These are phyloP conservation scores for Gossypium herbaceum DNA, from an alignment of 345 rosid genomes.

Conservation along the genomic window DNA sequence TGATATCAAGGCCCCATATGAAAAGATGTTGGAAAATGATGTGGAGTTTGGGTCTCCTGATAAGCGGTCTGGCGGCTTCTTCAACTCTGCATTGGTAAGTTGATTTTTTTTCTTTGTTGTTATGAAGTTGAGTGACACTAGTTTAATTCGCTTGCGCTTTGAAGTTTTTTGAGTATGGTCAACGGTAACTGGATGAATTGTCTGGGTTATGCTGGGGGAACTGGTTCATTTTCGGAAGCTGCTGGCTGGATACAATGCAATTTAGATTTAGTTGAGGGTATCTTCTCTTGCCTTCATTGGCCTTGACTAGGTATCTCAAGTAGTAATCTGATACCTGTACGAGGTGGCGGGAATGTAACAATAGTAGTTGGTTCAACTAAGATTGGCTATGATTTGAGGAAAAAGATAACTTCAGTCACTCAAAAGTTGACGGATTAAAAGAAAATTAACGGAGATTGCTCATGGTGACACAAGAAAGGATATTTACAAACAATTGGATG, in stretches of 20 bases:
- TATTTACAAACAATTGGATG: not conserved
- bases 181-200: not conserved
- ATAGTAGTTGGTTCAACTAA: not conserved
- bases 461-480: not conserved
- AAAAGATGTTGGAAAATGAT: slow-evolving; percentile 86
- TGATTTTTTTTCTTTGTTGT: not conserved
- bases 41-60: slow-evolving; percentile 94
- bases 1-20: slow-evolving; percentile 87
- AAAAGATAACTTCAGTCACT: not conserved
- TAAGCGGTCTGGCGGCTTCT: slow-evolving; percentile 71
- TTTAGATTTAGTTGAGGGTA: not conserved
- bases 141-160: not conserved
- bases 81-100: slow-evolving; percentile 77
- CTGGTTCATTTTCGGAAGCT: not conserved
- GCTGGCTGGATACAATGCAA: not conserved
- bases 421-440: not conserved
- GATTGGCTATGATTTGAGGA: not conserved
- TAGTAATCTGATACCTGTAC: not conserved
- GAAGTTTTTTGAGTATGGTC: not conserved
- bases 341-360: not conserved
- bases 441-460: not conserved
- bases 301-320: not conserved
- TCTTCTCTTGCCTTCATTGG: not conserved
- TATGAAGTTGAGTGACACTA: not conserved
- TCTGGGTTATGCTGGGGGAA: not conserved